A percentile compares a stretch with the other conserved stretches of the same genome.
These are phyloP conservation scores for Zanthoxylum bungeanum DNA, from an alignment of 345 rosid species.

Conservation along the genomic window DNA sequence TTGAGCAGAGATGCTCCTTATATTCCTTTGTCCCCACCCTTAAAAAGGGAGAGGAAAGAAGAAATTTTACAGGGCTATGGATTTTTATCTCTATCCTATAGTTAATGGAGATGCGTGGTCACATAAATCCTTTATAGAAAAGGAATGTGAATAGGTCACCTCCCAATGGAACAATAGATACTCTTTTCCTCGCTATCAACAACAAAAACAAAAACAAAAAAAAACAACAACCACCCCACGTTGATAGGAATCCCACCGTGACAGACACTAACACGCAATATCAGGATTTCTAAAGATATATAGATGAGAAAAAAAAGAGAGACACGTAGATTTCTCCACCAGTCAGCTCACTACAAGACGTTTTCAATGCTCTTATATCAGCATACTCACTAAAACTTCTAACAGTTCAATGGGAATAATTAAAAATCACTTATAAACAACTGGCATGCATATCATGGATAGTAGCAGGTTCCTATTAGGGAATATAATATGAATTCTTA, in stretches of 20 bases:
- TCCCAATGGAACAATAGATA: conserved; percentile 19
- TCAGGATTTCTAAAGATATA: conserved; percentile 7
- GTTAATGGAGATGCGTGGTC: conserved; percentile 20
- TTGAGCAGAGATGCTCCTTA: conserved; percentile 17
- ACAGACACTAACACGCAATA: conserved; percentile 18
- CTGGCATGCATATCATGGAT: background rate
- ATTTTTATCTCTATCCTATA: conserved; percentile 6
- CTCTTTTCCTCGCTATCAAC: conserved; percentile 30
- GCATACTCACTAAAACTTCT: background rate
- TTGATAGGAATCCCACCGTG: conserved; percentile 26
- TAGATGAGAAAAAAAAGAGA: background rate
- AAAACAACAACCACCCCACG: no score
- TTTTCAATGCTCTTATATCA: background rate
- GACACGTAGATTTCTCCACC: conserved; percentile 2
- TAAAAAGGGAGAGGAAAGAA: conserved; percentile 7
- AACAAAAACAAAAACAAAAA: no score
- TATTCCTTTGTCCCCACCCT: conserved; percentile 22
- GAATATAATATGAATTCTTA: background rate
- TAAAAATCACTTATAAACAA: background rate
- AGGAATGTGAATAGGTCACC: conserved; percentile 14
- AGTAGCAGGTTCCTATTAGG: background rate
- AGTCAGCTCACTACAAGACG: background rate
- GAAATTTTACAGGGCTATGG: background rate
- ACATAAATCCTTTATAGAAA: conserved; percentile 25
- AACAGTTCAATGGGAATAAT: background rate